These are phyloP conservation scores for Coemansia javaensis DNA, from an alignment of 192 early-diverging fungal genomes.

Conservation along the genomic window DNA sequence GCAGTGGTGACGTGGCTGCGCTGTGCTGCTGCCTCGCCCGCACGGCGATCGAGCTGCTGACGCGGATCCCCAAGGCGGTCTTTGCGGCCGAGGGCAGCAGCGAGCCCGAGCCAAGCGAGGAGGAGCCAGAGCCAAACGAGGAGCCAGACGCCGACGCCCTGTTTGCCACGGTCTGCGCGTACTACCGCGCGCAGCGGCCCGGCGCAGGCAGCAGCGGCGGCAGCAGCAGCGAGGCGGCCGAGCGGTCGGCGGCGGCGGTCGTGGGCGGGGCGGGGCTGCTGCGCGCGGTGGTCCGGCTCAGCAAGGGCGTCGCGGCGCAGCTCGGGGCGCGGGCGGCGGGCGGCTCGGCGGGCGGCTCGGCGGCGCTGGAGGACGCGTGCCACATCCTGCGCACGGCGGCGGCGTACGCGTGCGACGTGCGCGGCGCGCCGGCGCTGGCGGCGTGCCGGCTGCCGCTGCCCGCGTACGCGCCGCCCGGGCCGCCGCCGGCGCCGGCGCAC, in stretches of 20 bases:
- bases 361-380: slow-evolving; percentile 34
- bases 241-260: slow-evolving; percentile 17
- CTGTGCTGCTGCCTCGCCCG: slow-evolving; percentile 33
- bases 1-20: not conserved
- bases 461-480: too few species aligned
- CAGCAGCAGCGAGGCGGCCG: not conserved
- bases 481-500: not conserved
- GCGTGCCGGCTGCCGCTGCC: slow-evolving; percentile 2
- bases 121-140: too few species aligned
- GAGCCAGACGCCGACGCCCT: slow-evolving; percentile 1
- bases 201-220: not conserved
- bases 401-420: slow-evolving; percentile 19
- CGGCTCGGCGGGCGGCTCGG: not conserved
- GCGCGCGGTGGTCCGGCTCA: slow-evolving; percentile 12
- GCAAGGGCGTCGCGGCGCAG: slow-evolving; percentile 15
- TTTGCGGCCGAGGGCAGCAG: slow-evolving; percentile 7
- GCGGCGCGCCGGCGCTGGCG: slow-evolving; percentile 1
- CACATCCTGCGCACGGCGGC: slow-evolving; percentile 25
- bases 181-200: slow-evolving; percentile 20
- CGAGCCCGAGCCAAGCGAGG: too few species aligned
- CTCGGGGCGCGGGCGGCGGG: slow-evolving; percentile 6
- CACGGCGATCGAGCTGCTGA: slow-evolving; percentile 41
- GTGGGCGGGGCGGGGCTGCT: slow-evolving; percentile 36
- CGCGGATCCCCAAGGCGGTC: slow-evolving; percentile 33
- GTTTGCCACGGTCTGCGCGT: slow-evolving; percentile 19